Conservation (phyloP, 208 protist genomes). For the Blastocrithidia nonstop region DNA sequence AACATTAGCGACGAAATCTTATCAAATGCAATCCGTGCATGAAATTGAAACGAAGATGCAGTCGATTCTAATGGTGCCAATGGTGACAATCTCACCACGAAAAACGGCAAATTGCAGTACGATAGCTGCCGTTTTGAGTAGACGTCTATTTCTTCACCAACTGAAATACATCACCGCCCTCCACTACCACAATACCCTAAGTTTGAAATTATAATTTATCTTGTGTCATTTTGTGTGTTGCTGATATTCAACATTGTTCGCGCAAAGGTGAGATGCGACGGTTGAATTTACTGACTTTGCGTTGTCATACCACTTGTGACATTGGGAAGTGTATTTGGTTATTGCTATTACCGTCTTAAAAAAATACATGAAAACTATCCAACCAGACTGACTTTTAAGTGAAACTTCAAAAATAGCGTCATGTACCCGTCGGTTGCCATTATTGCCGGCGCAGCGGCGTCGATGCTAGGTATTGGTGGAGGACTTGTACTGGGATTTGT, state of each 20-base stretch:
- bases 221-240: constrained; percentile 39
- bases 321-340: constrained; percentile 20
- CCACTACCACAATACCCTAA: constrained; percentile 36
- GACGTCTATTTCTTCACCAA: no score
- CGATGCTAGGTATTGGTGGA: constrained; percentile 75
- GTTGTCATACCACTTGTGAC: constrained; percentile 17
- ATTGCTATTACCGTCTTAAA: constrained; percentile 16
- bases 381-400: constrained; percentile 25
- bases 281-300: constrained; percentile 28
- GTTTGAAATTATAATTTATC: constrained; percentile 27
- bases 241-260: constrained; percentile 52
- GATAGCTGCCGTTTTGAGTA: no score
- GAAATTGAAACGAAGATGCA: not conserved
- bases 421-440: constrained; percentile 50
- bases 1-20: no score
- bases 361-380: constrained; percentile 10
- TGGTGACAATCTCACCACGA: not conserved
- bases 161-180: no score
- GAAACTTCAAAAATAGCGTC: constrained; percentile 32
- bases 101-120: no score
- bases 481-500: constrained; percentile 73
- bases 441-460: constrained; percentile 47
- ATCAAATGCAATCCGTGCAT: no score
- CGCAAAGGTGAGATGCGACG: constrained; percentile 17
- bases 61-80: not conserved